These are phyloP conservation scores for Sporothrix phasma DNA, from an alignment of 2,329 filamentous ascomycete genomes.

Conservation along the genomic window DNA sequence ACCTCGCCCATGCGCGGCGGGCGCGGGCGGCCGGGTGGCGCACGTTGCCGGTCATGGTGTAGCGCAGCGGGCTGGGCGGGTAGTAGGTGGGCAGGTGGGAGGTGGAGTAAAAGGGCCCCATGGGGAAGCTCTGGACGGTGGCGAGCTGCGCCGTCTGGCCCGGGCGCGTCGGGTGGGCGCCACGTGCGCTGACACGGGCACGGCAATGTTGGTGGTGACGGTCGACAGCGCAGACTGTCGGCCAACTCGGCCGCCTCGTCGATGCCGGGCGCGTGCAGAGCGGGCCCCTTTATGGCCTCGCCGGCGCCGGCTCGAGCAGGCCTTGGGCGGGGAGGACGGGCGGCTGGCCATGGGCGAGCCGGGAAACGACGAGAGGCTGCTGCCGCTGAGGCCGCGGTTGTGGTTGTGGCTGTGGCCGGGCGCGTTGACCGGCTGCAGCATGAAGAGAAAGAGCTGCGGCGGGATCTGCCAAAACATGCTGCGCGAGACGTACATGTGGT, in stretches of 20 bases:
- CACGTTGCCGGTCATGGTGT: slow-evolving; percentile 64
- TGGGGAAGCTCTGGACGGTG: slow-evolving; percentile 31
- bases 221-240: slow-evolving; percentile 11
- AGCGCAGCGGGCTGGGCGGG: slow-evolving; percentile 73
- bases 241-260: slow-evolving; percentile 11
- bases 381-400: background rate
- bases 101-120: slow-evolving; percentile 67
- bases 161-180: background rate
- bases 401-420: background rate
- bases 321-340: slow-evolving; percentile 46
- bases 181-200: background rate
- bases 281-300: background rate
- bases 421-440: slow-evolving; percentile 50
- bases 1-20: slow-evolving; percentile 82
- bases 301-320: too few relatives aligned
- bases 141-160: slow-evolving; percentile 16
- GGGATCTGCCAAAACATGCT: slow-evolving; percentile 89
- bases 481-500: slow-evolving; percentile 70
- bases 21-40: slow-evolving; percentile 83
- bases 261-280: background rate
- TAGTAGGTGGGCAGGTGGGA: slow-evolving; percentile 88
- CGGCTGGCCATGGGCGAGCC: slow-evolving; percentile 44
- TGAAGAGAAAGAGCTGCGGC: slow-evolving; percentile 78
- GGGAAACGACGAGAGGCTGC: slow-evolving; percentile 28
- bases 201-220: background rate